A percentile compares a stretch with the other conserved stretches of the same genome.
Conservation (phyloP, 257 asterid genomes). For the Nicotiana paniculata region DNA sequence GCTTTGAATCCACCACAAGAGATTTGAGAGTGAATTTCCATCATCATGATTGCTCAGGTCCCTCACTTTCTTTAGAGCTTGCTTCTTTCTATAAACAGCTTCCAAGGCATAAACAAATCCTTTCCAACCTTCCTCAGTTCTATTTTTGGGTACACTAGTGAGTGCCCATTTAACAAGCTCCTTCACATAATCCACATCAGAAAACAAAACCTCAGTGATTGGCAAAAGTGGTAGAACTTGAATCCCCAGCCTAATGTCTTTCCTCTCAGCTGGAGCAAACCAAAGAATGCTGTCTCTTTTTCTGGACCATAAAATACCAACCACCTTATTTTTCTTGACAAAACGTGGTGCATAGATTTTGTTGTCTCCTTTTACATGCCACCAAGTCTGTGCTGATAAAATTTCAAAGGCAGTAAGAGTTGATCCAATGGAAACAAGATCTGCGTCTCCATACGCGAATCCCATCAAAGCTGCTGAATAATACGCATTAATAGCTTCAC, state of each 20-base stretch:
- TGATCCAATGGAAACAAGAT: conserved; percentile 63
- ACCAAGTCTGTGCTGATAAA: conserved; percentile 80
- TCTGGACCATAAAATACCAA: conserved; percentile 82
- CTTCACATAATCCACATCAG: conserved; percentile 48
- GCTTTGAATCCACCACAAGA: conserved; percentile 90
- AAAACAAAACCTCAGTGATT: conserved; percentile 63
- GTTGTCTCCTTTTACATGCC: conserved; percentile 63
- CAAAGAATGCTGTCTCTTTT: conserved; percentile 85
- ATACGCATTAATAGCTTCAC: conserved; percentile 88
- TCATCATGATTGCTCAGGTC: conserved; percentile 57
- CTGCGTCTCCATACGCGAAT: conserved; percentile 75
- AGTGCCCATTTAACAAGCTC: conserved; percentile 67
- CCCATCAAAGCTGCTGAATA: conserved; percentile 96
- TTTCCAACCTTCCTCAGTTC: conserved; percentile 96
- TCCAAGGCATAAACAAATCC: conserved; percentile 76
- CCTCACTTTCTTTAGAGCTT: conserved; percentile 40
- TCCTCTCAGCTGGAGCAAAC: conserved; percentile 88
- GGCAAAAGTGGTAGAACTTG: conserved; percentile 81
- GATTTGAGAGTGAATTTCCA: conserved; percentile 77
- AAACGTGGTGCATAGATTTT: conserved; percentile 49
- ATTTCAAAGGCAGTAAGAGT: conserved; percentile 66
- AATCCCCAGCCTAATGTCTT: conserved; percentile 72
- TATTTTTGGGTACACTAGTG: conserved; percentile 52
- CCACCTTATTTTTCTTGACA: conserved; percentile 54
- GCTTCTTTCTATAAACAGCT: conserved; percentile 54